Conservation (phyloP, 192 early-diverging fungal genomes). For the Backusella circina region DNA sequence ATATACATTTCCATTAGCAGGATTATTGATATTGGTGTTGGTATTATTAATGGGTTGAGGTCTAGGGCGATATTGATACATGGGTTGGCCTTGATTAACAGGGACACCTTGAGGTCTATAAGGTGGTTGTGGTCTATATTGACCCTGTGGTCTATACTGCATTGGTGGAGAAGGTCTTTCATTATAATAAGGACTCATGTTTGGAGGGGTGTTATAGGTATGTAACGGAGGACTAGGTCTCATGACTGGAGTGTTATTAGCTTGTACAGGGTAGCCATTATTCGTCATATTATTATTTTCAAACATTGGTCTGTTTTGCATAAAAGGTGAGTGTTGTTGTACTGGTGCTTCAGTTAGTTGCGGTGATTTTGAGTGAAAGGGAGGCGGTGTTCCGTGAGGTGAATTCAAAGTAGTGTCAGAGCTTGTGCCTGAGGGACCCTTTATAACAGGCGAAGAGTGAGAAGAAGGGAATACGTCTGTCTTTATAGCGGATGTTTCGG, state of each 20-base stretch:
- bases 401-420: neutral
- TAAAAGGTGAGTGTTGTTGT: neutral
- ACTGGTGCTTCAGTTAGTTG: neutral
- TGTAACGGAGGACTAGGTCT: neutral
- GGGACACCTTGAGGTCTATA: neutral
- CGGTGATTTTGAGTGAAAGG: neutral
- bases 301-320: neutral
- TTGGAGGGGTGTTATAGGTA: neutral
- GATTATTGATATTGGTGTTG: neutral
- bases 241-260: neutral
- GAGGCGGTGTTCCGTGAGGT: neutral
- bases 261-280: neutral
- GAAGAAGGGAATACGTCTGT: neutral
- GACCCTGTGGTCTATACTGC: neutral
- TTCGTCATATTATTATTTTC: neutral
- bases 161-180: conserved; percentile 5
- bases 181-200: neutral
- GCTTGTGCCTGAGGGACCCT: neutral
- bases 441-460: neutral
- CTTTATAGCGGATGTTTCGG: neutral
- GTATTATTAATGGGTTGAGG: neutral
- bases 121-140: neutral
- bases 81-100: neutral
- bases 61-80: neutral
- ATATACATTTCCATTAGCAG: neutral